phyloP scores from a whole-genome alignment of 2,329 filamentous ascomycete genomes.

The Fusarium clavum region DNA sequence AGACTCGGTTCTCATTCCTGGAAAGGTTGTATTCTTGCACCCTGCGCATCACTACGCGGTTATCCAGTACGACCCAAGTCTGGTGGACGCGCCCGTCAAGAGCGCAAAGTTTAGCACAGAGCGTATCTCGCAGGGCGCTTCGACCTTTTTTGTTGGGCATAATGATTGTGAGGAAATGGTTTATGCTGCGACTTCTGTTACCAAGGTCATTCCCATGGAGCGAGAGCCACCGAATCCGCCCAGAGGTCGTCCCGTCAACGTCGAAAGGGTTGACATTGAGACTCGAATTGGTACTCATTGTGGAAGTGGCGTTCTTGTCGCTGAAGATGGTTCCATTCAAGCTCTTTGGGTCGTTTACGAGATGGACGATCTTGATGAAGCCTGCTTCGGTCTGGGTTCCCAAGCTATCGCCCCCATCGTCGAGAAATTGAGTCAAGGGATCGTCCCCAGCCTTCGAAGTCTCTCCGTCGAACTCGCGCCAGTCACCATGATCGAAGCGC shows the following conservation, averaged over 20 bases:
- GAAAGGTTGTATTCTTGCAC: slow-evolving; percentile 94
- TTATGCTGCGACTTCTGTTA: slow-evolving; percentile 92
- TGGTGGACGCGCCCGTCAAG: slow-evolving; percentile 92
- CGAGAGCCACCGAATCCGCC: slow-evolving; percentile 94
- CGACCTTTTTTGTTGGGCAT: slow-evolving; percentile 96
- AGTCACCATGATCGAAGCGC: slow-evolving; percentile 94
- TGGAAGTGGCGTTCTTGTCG: slow-evolving; percentile 89
- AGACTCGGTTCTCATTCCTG: slow-evolving; percentile 94
- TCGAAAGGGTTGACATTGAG: slow-evolving; percentile 96
- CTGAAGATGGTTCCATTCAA: slow-evolving; percentile 90
- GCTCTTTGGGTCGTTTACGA: slow-evolving; percentile 92
- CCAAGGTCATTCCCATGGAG: slow-evolving; percentile 93
- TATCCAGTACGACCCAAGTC: slow-evolving; percentile 89
- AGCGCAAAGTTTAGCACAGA: slow-evolving; percentile 84
- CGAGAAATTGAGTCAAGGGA: slow-evolving; percentile 81
- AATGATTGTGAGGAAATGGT: slow-evolving; percentile 95
- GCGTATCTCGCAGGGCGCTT: slow-evolving; percentile 89
- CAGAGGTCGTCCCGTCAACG: slow-evolving; percentile 91
- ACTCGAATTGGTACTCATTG: slow-evolving; percentile 91
- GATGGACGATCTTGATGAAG: slow-evolving; percentile 24
- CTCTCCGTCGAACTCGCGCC: slow-evolving; percentile 93
- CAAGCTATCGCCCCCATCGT: slow-evolving; percentile 90
- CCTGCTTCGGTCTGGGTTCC: slow-evolving; percentile 80
- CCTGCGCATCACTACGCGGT: slow-evolving; percentile 97
- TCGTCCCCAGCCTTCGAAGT: slow-evolving; percentile 84